Base-by-base conservation (phyloP, 2,329 filamentous ascomycete species). In the Xylaria sp. region DNA sequence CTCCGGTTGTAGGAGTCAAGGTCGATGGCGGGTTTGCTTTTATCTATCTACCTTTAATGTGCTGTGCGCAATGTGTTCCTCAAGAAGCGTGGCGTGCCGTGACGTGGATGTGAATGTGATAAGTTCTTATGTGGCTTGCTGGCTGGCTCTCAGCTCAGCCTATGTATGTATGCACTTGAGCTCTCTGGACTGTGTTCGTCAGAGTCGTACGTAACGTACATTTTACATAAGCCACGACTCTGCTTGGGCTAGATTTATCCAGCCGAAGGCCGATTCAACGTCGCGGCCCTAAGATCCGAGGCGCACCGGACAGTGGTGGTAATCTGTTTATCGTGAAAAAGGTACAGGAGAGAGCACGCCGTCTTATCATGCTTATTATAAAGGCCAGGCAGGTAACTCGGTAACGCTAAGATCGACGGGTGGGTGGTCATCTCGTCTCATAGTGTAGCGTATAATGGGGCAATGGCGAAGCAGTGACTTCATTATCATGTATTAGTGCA, bases 381-480 rank as follows among this genome's bases (percentile, higher is more conserved):
- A 17, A 9, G 51, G 33, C 53, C 20, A 31, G 51, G 53, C 4
- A 38, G 36, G 36, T 57, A 66, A 33, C 40, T 56, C 53, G 53
- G 53, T 56, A 56, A 49, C 59, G 28, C 54, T 46, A 60, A 66
- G 59, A 68, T 68, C 62, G 54, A 56, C 61, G 9, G 57, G 60
- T 42, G 38, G 46, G 53, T 38, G 10, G n/a, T 10, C 13, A n/a
- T 56, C 53, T 61, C 42, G 57, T 63, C 59, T 56, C 31, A 61
- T 60, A 54, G 9, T 36, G 33, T 56, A 38, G 28, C 4, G n/a
- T 38, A 11, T 17, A 23, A 23, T 26, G 54, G 36, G 54, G 17
- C 54, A 40, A 59, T 65, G 60, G 60, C 56, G 44, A 58, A 60
- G 58, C 64, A 64, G 67, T 70, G 67, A 70, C 67, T 70, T 70